Evolutionary conservation across 148 eudicot genomes (phyloP).

Genomic region (Vaccinium vitisidaea): DNA sequence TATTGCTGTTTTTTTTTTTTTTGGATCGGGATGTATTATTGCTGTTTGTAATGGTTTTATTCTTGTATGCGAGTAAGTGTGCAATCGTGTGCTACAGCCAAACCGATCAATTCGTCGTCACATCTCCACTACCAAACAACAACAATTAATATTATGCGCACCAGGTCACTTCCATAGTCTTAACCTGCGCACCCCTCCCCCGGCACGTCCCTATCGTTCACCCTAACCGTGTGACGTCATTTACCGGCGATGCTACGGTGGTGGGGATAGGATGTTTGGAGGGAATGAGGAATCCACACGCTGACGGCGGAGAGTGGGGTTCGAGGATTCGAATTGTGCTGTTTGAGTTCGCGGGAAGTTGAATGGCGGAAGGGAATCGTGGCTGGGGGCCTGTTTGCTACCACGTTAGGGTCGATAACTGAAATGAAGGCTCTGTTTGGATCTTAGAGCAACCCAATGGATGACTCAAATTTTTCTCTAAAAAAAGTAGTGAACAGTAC

Average conservation of each 20-base stretch:
- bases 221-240: not conserved
- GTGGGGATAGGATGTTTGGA: not conserved
- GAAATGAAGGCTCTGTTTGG: too few species aligned
- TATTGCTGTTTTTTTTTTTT: not conserved
- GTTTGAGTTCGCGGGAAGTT: constrained; percentile 7
- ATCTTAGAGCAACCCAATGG: too few species aligned
- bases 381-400: not conserved
- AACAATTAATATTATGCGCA: not conserved
- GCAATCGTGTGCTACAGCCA: constrained; percentile 2
- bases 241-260: not conserved
- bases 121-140: constrained; percentile 7
- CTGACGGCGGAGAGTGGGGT: not conserved
- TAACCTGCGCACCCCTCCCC: not conserved
- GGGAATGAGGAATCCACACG: not conserved
- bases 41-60: not conserved
- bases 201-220: not conserved
- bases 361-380: not conserved
- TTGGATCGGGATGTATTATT: not conserved
- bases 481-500: too few species aligned
- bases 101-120: constrained; percentile 1
- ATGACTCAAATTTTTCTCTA: not conserved
- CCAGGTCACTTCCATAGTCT: constrained; percentile 11
- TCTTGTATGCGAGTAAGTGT: not conserved
- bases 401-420: not conserved
- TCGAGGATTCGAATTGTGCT: not conserved